These are phyloP conservation scores for Silene uniflora DNA, from an alignment of 148 eudicot species.

Conservation along the genomic window DNA sequence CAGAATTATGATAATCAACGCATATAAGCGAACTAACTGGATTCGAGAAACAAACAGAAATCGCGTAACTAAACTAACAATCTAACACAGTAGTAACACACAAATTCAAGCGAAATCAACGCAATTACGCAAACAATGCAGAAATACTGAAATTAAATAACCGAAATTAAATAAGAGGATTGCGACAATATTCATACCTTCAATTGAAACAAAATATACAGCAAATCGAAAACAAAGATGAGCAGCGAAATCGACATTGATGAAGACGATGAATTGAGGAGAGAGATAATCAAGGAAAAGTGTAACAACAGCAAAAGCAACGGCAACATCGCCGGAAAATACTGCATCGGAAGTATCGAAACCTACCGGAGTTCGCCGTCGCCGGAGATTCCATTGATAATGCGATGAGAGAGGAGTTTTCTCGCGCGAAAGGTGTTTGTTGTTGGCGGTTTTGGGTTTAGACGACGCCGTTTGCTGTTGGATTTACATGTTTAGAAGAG, in stretches of 20 bases:
- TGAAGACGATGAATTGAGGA: neutral
- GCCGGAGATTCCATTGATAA: constrained; percentile 18
- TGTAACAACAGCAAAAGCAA: constrained; percentile 33
- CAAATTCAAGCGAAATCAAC: neutral
- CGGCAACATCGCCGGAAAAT: constrained; percentile 30
- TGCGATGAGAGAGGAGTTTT: neutral
- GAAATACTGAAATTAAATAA: neutral
- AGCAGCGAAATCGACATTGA: neutral
- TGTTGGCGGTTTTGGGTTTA: no score
- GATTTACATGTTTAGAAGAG: no score
- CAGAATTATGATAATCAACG: neutral
- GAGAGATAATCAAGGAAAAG: constrained; percentile 27
- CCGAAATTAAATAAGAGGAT: neutral
- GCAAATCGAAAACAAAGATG: no score
- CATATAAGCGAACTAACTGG: no score
- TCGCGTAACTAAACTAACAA: neutral
- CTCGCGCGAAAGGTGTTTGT: no score
- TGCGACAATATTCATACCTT: neutral
- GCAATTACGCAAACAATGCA: no score
- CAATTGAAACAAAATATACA: no score
- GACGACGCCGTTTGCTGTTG: no score
- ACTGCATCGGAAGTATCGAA: constrained; percentile 23
- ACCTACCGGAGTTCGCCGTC: constrained; percentile 12
- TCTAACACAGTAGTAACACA: neutral
- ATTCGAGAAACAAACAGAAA: no score